phyloP scores from a whole-genome alignment of 805 yeast genomes.

The Metschnikowia cerradonensis region DNA sequence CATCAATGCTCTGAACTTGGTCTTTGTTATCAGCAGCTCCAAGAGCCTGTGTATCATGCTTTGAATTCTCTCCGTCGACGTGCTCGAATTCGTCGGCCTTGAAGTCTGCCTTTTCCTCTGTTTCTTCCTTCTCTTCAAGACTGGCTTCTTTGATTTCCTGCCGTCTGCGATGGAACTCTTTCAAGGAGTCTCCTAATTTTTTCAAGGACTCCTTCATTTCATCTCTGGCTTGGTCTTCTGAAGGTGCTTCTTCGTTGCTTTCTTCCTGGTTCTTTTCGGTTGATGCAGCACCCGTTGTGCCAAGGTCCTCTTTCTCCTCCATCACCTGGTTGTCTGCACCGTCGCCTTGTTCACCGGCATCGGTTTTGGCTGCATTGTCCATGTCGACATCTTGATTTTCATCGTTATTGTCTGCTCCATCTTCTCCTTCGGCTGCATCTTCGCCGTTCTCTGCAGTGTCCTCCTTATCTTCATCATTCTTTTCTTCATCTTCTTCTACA shows the following conservation, averaged over 20 bases:
- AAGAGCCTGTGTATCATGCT: constrained; percentile 82
- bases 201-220: constrained; percentile 73
- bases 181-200: constrained; percentile 86
- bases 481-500: constrained; percentile 37
- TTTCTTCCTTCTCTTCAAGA: constrained; percentile 40
- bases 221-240: constrained; percentile 54
- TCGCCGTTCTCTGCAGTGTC: constrained; percentile 22
- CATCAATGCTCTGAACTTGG: constrained; percentile 70
- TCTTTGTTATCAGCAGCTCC: constrained; percentile 80
- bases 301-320: constrained; percentile 63
- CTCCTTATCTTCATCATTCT: constrained; percentile 33
- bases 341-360: constrained; percentile 56
- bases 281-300: constrained; percentile 56
- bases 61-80: constrained; percentile 73
- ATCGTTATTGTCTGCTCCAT: constrained; percentile 45
- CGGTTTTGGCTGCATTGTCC: constrained; percentile 58
- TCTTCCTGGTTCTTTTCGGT: constrained; percentile 36
- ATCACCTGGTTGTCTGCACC: constrained; percentile 55
- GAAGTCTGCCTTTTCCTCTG: constrained; percentile 52
- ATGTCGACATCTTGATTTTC: constrained; percentile 45
- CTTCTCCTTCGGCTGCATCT: constrained; percentile 49
- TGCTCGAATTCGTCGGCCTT: constrained; percentile 86
- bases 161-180: constrained; percentile 86
- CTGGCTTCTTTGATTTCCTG: constrained; percentile 78
- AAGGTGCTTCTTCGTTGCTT: constrained; percentile 33